phyloP scores from a whole-genome alignment of 805 yeast species.

The Zygosaccharomyces rouxii region DNA sequence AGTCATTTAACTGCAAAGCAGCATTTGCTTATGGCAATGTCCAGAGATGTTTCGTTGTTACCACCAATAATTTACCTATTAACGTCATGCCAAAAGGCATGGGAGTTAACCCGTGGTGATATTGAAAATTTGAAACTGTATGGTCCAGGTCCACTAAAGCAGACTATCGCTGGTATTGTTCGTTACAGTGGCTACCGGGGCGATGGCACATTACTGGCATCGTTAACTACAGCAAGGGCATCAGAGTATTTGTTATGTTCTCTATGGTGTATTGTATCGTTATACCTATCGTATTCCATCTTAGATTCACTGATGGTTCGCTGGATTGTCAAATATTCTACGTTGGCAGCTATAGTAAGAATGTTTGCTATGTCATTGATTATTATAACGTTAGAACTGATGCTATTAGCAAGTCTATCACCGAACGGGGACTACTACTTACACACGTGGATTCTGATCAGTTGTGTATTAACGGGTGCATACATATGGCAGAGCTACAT shows the following conservation, averaged over 20 bases:
- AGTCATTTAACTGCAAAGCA: slow-evolving; percentile 70
- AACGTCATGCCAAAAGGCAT: slow-evolving; percentile 37
- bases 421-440: slow-evolving; percentile 68
- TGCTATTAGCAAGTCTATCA: slow-evolving; percentile 62
- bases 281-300: slow-evolving; percentile 76
- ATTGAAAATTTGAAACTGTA: slow-evolving; percentile 20
- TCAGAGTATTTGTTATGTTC: slow-evolving; percentile 80
- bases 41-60: slow-evolving; percentile 70
- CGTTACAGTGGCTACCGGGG: slow-evolving; percentile 15
- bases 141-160: slow-evolving; percentile 24
- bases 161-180: slow-evolving; percentile 21
- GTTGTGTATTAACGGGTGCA: slow-evolving; percentile 73
- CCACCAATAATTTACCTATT: slow-evolving; percentile 58
- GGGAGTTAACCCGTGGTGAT: slow-evolving; percentile 11
- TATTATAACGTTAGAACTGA: slow-evolving; percentile 63
- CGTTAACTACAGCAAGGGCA: slow-evolving; percentile 56
- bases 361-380: slow-evolving; percentile 79
- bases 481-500: slow-evolving; percentile 85
- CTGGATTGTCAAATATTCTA: slow-evolving; percentile 89
- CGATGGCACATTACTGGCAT: slow-evolving; percentile 21
- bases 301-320: slow-evolving; percentile 86
- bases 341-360: slow-evolving; percentile 81
- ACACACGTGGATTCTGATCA: slow-evolving; percentile 89
- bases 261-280: slow-evolving; percentile 89
- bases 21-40: slow-evolving; percentile 69